Evolutionary conservation across 2,329 filamentous ascomycete genomes (phyloP).

Genomic region (Verticillium nubilum): DNA sequence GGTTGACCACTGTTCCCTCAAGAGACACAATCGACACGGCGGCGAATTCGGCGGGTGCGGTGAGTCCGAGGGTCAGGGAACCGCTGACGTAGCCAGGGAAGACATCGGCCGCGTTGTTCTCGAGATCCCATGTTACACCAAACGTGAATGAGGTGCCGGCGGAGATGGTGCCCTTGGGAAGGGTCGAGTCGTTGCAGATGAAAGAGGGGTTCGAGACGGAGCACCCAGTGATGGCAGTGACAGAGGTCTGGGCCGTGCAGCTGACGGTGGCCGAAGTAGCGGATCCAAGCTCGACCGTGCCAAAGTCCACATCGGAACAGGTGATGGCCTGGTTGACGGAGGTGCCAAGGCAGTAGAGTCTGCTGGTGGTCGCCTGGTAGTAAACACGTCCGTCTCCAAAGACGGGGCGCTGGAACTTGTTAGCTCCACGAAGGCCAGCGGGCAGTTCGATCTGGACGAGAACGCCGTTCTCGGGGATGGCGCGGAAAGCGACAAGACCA

Average conservation of each 20-base stretch:
- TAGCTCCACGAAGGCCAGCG: conserved; percentile 28
- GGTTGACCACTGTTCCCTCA: conserved; percentile 29
- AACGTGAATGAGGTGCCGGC: conserved; percentile 31
- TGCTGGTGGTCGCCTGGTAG: conserved; percentile 24
- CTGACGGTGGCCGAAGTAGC: conserved; percentile 22
- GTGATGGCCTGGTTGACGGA: conserved; percentile 34
- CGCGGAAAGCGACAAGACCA: conserved; percentile 30
- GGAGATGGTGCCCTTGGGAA: conserved; percentile 27
- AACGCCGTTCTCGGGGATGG: conserved; percentile 27
- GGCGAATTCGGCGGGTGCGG: conserved; percentile 27
- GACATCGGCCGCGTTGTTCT: conserved; percentile 18
- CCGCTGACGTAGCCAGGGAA: conserved; percentile 29
- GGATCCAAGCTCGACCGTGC: conserved; percentile 25
- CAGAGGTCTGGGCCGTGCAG: conserved; percentile 30
- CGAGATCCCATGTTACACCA: conserved; percentile 31
- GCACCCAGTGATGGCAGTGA: conserved; percentile 28
- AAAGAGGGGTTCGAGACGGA: conserved; percentile 28
- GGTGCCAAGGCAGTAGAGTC: conserved; percentile 27
- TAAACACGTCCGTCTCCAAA: conserved; percentile 36
- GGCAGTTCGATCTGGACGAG: conserved; percentile 26
- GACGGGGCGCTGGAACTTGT: conserved; percentile 30
- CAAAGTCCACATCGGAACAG: conserved; percentile 34
- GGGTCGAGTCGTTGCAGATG: conserved; percentile 26
- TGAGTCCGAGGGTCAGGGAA: conserved; percentile 30
- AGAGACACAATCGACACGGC: conserved; percentile 29